These are phyloP conservation scores for Eutrema japonicum DNA, from an alignment of 345 rosid genomes.

Conservation along the genomic window DNA sequence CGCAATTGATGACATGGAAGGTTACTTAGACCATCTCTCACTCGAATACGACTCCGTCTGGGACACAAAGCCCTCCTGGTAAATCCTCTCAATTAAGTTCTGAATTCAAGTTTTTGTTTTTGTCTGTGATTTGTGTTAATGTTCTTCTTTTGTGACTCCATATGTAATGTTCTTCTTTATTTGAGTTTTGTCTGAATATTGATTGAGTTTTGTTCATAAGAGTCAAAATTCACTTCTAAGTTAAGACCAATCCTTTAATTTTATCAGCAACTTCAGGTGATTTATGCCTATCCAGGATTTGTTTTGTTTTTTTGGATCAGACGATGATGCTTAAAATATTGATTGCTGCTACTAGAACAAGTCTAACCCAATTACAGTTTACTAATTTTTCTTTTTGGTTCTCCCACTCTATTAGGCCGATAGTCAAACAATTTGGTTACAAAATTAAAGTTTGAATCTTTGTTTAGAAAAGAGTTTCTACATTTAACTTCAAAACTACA, in stretches of 20 bases:
- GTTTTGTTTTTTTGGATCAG: background rate
- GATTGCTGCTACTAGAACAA: background rate
- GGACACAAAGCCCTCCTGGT: constrained; percentile 98
- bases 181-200: background rate
- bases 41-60: constrained; percentile 98
- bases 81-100: constrained; percentile 6
- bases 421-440: background rate
- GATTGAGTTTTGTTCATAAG: too few relatives aligned
- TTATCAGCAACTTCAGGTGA: too few relatives aligned
- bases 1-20: constrained; percentile 81
- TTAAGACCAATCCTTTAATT: too few relatives aligned
- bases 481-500: background rate
- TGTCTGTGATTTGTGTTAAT: constrained; percentile 1
- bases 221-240: background rate
- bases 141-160: background rate
- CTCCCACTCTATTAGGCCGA: background rate
- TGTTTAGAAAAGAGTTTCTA: background rate
- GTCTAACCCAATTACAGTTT: background rate
- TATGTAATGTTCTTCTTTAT: background rate
- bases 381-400: background rate
- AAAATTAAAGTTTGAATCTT: background rate
- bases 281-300: background rate
- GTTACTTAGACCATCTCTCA: constrained; percentile 79
- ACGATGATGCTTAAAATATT: background rate
- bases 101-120: too few relatives aligned